Percentiles rank a stretch among this genome's conserved stretches.
Conservation (phyloP, 768 basidiomycete species). For the Crucibulum laeve region DNA sequence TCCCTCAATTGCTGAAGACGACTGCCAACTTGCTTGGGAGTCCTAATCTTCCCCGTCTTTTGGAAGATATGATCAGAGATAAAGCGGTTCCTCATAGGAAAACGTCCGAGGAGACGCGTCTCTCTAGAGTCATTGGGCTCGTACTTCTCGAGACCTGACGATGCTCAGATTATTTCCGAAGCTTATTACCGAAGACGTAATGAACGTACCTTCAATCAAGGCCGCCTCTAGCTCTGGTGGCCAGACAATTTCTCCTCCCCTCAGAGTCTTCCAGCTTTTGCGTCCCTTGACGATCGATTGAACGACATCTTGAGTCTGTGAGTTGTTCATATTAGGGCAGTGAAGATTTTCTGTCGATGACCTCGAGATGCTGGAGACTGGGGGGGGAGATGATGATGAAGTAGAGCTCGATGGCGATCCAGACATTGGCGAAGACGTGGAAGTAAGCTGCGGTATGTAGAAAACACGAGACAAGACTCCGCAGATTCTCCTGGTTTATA, state of each 20-base stretch:
- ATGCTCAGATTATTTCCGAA: conserved; percentile 4
- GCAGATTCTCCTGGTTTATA: conserved; percentile 25
- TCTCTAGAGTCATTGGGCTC: conserved; percentile 70
- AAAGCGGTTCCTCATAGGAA: conserved; percentile 76
- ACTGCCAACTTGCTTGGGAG: conserved; percentile 78
- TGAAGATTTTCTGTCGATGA: conserved; percentile 1
- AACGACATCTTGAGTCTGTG: conserved; percentile 53
- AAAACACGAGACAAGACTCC: conserved; percentile 15
- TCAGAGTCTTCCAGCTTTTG: conserved; percentile 73
- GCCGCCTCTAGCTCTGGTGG: conserved; percentile 76
- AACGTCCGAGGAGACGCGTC: conserved; percentile 68
- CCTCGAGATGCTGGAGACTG: conserved; percentile 12
- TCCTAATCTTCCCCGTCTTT: conserved; percentile 65
- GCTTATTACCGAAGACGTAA: conserved; percentile 3
- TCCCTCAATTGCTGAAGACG: conserved; percentile 77
- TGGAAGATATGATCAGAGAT: conserved; percentile 74
- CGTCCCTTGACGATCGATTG: conserved; percentile 63
- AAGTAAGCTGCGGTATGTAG: neutral
- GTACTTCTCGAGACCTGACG: conserved; percentile 64
- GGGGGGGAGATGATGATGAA: conserved; percentile 8
- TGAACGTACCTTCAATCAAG: conserved; percentile 59
- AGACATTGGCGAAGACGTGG: neutral
- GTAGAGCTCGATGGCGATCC: conserved; percentile 10
- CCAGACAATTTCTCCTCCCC: conserved; percentile 75
- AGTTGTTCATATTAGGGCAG: conserved; percentile 22